phyloP scores from a whole-genome alignment of 805 yeast genomes.

The Blastobotrys peoriensis region DNA sequence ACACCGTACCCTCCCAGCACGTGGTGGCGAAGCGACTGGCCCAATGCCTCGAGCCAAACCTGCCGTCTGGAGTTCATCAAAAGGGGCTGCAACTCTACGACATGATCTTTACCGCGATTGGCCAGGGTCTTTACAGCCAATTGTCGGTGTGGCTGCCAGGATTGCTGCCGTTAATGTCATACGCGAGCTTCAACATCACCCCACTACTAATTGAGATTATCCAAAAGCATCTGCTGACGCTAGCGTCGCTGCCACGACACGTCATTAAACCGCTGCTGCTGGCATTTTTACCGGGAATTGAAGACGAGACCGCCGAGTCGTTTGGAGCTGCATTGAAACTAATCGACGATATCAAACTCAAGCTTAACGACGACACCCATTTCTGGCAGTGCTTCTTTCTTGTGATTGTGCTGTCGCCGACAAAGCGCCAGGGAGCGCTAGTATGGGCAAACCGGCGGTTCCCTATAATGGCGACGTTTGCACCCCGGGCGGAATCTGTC shows the following conservation, averaged over 20 bases:
- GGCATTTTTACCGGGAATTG: conserved; percentile 79
- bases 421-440: conserved; percentile 76
- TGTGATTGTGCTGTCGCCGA: conserved; percentile 70
- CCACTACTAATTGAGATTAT: conserved; percentile 66
- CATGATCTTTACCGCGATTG: conserved; percentile 59
- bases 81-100: conserved; percentile 77
- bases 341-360: conserved; percentile 52
- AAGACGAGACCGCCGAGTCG: conserved; percentile 85
- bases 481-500: background rate
- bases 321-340: conserved; percentile 55
- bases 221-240: conserved; percentile 44
- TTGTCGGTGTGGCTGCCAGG: conserved; percentile 89
- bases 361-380: conserved; percentile 58
- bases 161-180: conserved; percentile 78
- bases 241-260: conserved; percentile 48
- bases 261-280: conserved; percentile 65
- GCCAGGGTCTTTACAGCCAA: conserved; percentile 49
- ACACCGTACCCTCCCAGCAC: conserved; percentile 46
- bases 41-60: conserved; percentile 67
- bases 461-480: conserved; percentile 44
- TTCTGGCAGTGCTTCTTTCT: conserved; percentile 85
- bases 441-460: conserved; percentile 63
- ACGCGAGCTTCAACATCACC: conserved; percentile 83
- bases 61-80: conserved; percentile 95
- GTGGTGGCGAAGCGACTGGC: conserved; percentile 68